Conservation (phyloP, 495 filamentous ascomycete genomes). For the Podospora australis region DNA sequence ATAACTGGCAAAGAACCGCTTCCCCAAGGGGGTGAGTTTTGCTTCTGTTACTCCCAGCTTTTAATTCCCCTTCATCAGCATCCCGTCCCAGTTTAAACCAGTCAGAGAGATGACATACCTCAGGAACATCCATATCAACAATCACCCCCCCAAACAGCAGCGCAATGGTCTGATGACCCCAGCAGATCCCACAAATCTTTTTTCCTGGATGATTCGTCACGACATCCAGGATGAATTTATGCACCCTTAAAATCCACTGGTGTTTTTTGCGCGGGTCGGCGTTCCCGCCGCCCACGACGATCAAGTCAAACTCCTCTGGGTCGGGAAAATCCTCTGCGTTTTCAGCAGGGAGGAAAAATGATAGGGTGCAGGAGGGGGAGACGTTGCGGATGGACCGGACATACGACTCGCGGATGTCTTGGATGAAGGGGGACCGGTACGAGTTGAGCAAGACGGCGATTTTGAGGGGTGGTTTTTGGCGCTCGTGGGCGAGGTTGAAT, state of each 20-base stretch:
- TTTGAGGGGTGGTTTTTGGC: slow-evolving; percentile 1
- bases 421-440: slow-evolving; percentile 33
- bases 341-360: slow-evolving; percentile 40
- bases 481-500: no score
- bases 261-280: slow-evolving; percentile 38
- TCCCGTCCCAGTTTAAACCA: neutral
- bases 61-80: neutral
- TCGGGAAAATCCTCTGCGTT: slow-evolving; percentile 28
- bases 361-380: slow-evolving; percentile 19
- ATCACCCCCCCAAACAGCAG: slow-evolving; percentile 37
- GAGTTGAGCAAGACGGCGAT: slow-evolving; percentile 44
- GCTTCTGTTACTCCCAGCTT: slow-evolving; percentile 37
- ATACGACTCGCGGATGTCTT: slow-evolving; percentile 36
- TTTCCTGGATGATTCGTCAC: slow-evolving; percentile 30
- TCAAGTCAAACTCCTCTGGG: slow-evolving; percentile 38
- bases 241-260: slow-evolving; percentile 39
- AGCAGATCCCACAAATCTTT: slow-evolving; percentile 43
- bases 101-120: slow-evolving; percentile 21
- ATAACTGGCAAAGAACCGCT: slow-evolving; percentile 26
- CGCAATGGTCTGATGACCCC: slow-evolving; percentile 44
- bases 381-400: slow-evolving; percentile 30
- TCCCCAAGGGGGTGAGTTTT: slow-evolving; percentile 30
- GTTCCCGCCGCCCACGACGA: slow-evolving; percentile 43
- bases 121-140: slow-evolving; percentile 32
- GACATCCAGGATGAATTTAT: slow-evolving; percentile 33